Conservation (phyloP, 306 rosid genomes). For the Sicyos baderoa region DNA sequence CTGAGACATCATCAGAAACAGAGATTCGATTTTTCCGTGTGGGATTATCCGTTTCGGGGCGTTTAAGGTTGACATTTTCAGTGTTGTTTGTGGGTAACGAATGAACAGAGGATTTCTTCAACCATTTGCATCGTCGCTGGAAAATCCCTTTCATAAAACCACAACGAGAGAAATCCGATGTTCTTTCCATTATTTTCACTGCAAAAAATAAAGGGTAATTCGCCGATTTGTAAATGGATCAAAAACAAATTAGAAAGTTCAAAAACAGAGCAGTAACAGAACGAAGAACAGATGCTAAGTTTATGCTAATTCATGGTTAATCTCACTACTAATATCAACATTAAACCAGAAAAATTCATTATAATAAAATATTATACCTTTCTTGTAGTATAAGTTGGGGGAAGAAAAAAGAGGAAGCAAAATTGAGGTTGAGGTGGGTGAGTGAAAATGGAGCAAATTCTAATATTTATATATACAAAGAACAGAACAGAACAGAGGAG, state of each 20-base stretch:
- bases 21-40: background rate
- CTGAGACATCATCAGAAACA: background rate
- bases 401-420: background rate
- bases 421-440: background rate
- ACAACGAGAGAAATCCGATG: slow-evolving; percentile 36
- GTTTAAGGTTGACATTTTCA: slow-evolving; percentile 12
- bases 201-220: background rate
- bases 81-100: slow-evolving; percentile 46
- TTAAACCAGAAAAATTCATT: background rate
- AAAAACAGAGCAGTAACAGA: slow-evolving; percentile 17
- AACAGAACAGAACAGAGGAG: background rate
- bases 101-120: slow-evolving; percentile 61
- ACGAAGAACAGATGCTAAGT: background rate
- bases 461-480: background rate
- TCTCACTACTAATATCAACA: background rate
- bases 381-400: background rate
- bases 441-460: slow-evolving; percentile 3
- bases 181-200: slow-evolving; percentile 38
- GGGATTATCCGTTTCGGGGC: background rate
- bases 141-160: slow-evolving; percentile 57
- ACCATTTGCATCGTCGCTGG: slow-evolving; percentile 35
- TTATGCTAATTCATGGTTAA: background rate
- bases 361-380: background rate
- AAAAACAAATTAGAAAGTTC: background rate
- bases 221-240: background rate